Percentiles rank a stretch among this genome's conserved stretches.
Evolutionary conservation across 768 basidiomycete genomes (phyloP).

Genomic region (Podaxis mareebaensis): DNA sequence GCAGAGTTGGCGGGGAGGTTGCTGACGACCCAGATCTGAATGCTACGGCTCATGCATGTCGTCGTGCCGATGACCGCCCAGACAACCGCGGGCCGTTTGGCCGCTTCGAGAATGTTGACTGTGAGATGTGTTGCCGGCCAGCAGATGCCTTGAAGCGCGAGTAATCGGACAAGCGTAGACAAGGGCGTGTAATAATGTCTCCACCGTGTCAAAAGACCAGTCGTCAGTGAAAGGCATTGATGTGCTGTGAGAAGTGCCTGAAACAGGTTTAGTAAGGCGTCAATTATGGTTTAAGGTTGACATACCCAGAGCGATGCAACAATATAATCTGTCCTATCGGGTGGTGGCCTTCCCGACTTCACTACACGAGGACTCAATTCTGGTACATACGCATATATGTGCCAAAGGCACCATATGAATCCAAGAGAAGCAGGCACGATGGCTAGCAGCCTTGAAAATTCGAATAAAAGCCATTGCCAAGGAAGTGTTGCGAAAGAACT

Average conservation of each 20-base stretch:
- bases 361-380: not conserved
- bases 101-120: slow-evolving; percentile 68
- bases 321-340: slow-evolving; percentile 62
- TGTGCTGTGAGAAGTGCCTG: slow-evolving; percentile 85
- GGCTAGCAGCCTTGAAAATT: slow-evolving; percentile 67
- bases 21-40: slow-evolving; percentile 96
- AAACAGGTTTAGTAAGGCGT: slow-evolving; percentile 10
- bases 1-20: slow-evolving; percentile 56
- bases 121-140: slow-evolving; percentile 94
- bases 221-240: slow-evolving; percentile 85
- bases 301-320: slow-evolving; percentile 74
- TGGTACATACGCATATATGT: slow-evolving; percentile 33
- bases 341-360: slow-evolving; percentile 43
- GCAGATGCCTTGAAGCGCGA: slow-evolving; percentile 93
- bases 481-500: slow-evolving; percentile 38
- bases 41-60: slow-evolving; percentile 76
- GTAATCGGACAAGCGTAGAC: slow-evolving; percentile 85
- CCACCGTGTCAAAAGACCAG: slow-evolving; percentile 90
- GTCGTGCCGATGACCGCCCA: slow-evolving; percentile 93
- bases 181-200: slow-evolving; percentile 85
- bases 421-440: slow-evolving; percentile 75
- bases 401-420: slow-evolving; percentile 60
- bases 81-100: slow-evolving; percentile 73
- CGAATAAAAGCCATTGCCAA: slow-evolving; percentile 57
- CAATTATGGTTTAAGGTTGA: slow-evolving; percentile 4